phyloP scores from a whole-genome alignment of 306 rosid genomes.

The Prunus salicina region DNA sequence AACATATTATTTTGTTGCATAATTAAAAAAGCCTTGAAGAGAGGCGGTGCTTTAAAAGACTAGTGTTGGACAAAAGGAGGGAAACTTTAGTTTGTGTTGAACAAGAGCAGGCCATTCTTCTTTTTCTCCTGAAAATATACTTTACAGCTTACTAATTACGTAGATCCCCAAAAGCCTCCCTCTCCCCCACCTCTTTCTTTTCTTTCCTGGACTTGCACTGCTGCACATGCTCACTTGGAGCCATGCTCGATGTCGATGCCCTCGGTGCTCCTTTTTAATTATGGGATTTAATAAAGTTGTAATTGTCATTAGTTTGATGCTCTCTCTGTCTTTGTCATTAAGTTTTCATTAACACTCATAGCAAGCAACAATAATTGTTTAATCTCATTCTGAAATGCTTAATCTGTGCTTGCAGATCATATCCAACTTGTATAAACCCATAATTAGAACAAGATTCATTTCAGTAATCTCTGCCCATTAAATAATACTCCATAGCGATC shows the following conservation, averaged over 20 bases:
- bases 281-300: constrained; percentile 8
- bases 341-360: neutral
- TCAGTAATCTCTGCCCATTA: neutral
- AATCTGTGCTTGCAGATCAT: neutral
- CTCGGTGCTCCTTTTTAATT: neutral
- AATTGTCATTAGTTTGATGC: neutral
- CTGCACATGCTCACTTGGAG: constrained; percentile 38
- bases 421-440: neutral
- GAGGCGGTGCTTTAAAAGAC: constrained; percentile 17
- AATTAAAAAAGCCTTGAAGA: constrained; percentile 19
- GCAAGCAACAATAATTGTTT: neutral
- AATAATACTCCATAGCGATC: neutral
- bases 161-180: constrained; percentile 8
- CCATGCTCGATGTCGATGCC: neutral
- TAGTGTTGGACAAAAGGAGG: constrained; percentile 34
- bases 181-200: neutral
- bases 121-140: constrained; percentile 16
- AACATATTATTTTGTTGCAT: too few species aligned
- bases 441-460: neutral
- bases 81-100: constrained; percentile 19
- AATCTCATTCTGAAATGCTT: neutral
- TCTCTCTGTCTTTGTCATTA: neutral
- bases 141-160: constrained; percentile 27
- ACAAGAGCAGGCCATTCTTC: constrained; percentile 4
- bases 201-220: neutral